Evolutionary conservation across 257 asterid species (phyloP), one percentile per base, ranked within the genome.

Genomic region (Mentha longifolia): DNA sequence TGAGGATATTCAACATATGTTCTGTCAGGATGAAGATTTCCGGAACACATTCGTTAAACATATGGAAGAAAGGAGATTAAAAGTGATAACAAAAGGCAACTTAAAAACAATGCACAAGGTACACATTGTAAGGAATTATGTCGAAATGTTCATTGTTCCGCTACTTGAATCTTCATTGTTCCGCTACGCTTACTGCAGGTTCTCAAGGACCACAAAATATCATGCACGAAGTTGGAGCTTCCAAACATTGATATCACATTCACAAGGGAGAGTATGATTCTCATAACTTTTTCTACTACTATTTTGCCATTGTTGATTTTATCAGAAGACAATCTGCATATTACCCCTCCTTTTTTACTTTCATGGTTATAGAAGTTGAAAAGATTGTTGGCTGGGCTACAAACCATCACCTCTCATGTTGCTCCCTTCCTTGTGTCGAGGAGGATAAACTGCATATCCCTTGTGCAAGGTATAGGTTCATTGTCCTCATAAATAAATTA

Each of bases 361-460:
- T 3, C 37, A 33, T 33, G 37, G 37, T 33, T 33, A 13, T 80
- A 89, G 96, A 87, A 79, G 93, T 85, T 15, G 88, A 87, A 75
- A 80, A 68, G 72, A 73, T 89, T 46, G 75, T 82, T 50, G 96
- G 96, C 63, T 87, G 93, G 92, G 93, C 96, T 7, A 87, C 77
- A 73, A 89, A 80, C 63, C 88, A 83, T 73, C 80, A 87, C 84
- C 82, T 89, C 73, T 84, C 86, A 20, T 78, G 84, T 25, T 86
- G 92, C 74, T 69, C 61, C 63, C 66, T 52, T 70, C 88, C 86
- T 52, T 71, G 66, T 61, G 81, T 85, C 22, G 85, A 80, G 76
- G 87, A 79, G 60, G 90, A n/a, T n/a, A n/a, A n/a, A n/a, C n/a
- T n/a, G n/a, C n/a, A n/a, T n/a, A n/a, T n/a, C n/a, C n/a, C n/a